A percentile compares a stretch with the other conserved stretches of the same genome.
These are phyloP conservation scores for Viridothelium virens DNA, from an alignment of 495 filamentous ascomycete genomes.

Conservation along the genomic window DNA sequence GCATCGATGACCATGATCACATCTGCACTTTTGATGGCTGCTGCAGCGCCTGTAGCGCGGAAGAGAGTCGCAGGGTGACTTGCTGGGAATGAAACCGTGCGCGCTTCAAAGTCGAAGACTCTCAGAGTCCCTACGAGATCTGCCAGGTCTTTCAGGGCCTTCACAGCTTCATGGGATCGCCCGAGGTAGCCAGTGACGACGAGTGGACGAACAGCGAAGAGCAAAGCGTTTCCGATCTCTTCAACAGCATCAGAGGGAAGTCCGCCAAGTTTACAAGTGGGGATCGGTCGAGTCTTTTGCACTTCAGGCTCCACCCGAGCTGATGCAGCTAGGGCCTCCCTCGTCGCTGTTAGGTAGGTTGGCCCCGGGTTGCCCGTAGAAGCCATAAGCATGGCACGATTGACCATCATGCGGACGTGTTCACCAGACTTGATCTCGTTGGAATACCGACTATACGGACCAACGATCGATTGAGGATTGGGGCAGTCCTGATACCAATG, in stretches of 20 bases:
- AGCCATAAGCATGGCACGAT: conserved; percentile 29
- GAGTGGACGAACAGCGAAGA: conserved; percentile 20
- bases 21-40: conserved; percentile 21
- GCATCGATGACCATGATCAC: conserved; percentile 27
- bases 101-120: conserved; percentile 22
- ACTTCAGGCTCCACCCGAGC: conserved; percentile 14
- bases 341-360: conserved; percentile 31
- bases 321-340: conserved; percentile 29
- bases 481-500: conserved; percentile 29
- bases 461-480: conserved; percentile 23
- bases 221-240: conserved; percentile 18
- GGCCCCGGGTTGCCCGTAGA: conserved; percentile 30
- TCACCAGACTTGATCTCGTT: conserved; percentile 23
- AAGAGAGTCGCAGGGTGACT: conserved; percentile 19
- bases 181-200: conserved; percentile 25
- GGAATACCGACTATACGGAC: conserved; percentile 21
- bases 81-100: conserved; percentile 24
- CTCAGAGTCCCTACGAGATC: conserved; percentile 20
- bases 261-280: conserved; percentile 20
- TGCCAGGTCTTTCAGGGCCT: conserved; percentile 18
- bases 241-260: conserved; percentile 17
- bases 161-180: conserved; percentile 16
- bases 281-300: conserved; percentile 16
- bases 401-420: conserved; percentile 20
- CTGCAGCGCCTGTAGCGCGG: conserved; percentile 15